Conservation (phyloP, 768 basidiomycete species). For the Serpula lacrymans region DNA sequence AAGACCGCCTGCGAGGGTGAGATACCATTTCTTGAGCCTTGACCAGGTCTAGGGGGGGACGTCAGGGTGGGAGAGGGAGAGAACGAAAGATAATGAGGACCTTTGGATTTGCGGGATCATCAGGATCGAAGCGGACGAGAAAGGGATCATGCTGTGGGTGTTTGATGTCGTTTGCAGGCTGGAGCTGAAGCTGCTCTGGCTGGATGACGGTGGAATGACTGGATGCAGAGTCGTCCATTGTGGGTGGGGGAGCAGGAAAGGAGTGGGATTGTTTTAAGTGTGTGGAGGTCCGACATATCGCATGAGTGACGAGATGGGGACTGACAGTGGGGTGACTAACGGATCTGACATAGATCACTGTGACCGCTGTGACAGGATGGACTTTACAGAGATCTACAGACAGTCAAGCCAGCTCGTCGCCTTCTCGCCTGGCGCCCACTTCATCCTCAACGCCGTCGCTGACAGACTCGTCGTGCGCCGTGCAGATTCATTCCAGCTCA, state of each 20-base stretch:
- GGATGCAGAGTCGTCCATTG: too few species aligned
- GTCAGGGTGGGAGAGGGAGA: conserved; percentile 5
- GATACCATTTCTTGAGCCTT: conserved; percentile 41
- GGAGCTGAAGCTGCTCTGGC: background rate
- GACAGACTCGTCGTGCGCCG: conserved; percentile 82
- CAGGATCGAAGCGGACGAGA: conserved; percentile 27
- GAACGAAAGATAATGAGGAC: conserved; percentile 28
- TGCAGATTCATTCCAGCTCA: conserved; percentile 79
- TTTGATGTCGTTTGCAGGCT: conserved; percentile 1
- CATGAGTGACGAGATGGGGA: too few species aligned
- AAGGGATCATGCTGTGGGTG: conserved; percentile 20
- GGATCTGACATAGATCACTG: too few species aligned
- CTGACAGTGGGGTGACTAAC: too few species aligned
- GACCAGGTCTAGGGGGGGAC: conserved; percentile 47
- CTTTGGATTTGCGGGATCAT: conserved; percentile 46
- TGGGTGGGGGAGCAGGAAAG: too few species aligned
- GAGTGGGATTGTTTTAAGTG: background rate
- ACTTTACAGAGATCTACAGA: conserved; percentile 84
- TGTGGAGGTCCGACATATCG: background rate
- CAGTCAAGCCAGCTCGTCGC: conserved; percentile 67
- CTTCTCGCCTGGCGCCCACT: conserved; percentile 86
- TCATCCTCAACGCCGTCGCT: conserved; percentile 75
- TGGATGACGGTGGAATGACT: conserved; percentile 1
- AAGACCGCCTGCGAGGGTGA: conserved; percentile 45
- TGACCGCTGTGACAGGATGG: too few species aligned